A percentile compares a stretch with the other conserved stretches of the same genome.
Conservation (phyloP, 805 yeast genomes). For the Candida nitratophila region DNA sequence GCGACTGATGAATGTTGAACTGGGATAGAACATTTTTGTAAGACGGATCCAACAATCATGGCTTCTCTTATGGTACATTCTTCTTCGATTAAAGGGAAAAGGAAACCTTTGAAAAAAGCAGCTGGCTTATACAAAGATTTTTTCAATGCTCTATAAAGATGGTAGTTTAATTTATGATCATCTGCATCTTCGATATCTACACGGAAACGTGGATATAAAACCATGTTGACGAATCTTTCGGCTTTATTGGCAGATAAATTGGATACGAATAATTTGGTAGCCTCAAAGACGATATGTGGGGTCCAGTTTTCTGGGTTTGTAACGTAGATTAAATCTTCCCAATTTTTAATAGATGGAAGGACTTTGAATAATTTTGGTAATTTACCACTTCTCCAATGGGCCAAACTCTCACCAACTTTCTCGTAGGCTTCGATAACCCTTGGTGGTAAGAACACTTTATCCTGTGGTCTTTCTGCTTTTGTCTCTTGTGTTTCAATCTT, state of each 20-base stretch:
- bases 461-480: conserved; percentile 36
- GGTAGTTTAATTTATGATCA: conserved; percentile 80
- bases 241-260: conserved; percentile 84
- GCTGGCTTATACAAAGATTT: conserved; percentile 94
- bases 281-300: conserved; percentile 90
- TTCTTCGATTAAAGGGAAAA: conserved; percentile 84
- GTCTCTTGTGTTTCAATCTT: conserved; percentile 20
- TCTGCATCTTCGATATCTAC: conserved; percentile 64
- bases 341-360: conserved; percentile 83
- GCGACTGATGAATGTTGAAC: conserved; percentile 96
- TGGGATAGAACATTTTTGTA: conserved; percentile 86
- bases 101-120: conserved; percentile 94
- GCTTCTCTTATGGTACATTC: conserved; percentile 92
- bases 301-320: conserved; percentile 94
- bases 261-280: conserved; percentile 89
- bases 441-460: conserved; percentile 86
- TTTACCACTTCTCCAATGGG: conserved; percentile 92
- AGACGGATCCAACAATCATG: conserved; percentile 86
- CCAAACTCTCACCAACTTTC: conserved; percentile 79
- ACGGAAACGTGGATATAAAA: conserved; percentile 67
- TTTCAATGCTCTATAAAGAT: conserved; percentile 83
- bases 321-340: conserved; percentile 93
- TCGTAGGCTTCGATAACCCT: conserved; percentile 93
- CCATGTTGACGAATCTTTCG: conserved; percentile 67
- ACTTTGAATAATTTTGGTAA: conserved; percentile 95